These are phyloP conservation scores for Puccinia horiana DNA, from an alignment of 1,284 basidiomycete species.

Conservation along the genomic window DNA sequence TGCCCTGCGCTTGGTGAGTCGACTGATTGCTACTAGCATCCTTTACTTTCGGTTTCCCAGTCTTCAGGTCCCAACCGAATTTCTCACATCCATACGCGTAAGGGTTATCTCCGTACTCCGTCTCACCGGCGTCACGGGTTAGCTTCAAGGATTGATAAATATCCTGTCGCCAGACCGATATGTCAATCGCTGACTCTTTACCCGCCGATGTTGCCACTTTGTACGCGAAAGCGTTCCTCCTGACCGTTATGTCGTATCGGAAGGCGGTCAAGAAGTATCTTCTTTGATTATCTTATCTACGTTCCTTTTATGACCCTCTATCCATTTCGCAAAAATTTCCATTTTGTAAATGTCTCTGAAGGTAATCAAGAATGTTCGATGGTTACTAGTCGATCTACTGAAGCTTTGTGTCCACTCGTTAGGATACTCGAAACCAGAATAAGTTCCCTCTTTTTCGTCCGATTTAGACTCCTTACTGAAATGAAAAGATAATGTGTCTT, in stretches of 20 bases:
- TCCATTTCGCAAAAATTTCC: not conserved
- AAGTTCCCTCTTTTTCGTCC: not conserved
- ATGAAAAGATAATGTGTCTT: not conserved
- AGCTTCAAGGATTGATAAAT: not conserved
- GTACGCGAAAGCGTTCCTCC: not conserved
- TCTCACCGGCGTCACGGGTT: not conserved
- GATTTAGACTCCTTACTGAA: not conserved
- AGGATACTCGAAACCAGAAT: not conserved
- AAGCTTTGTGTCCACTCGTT: slow-evolving; percentile 4
- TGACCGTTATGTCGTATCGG: not conserved
- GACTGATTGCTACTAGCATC: too few species aligned
- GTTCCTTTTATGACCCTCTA: not conserved
- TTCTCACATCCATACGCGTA: not conserved
- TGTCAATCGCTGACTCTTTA: not conserved
- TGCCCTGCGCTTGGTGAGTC: too few species aligned
- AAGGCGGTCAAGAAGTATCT: not conserved
- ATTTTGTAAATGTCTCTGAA: not conserved
- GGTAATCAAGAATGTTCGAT: not conserved
- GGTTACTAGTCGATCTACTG: not conserved
- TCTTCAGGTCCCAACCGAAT: not conserved
- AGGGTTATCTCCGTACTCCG: not conserved
- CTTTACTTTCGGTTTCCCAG: not conserved
- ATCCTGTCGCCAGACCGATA: not conserved
- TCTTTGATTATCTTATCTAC: not conserved
- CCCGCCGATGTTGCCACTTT: not conserved